Base-by-base conservation (phyloP, 768 basidiomycete species). In the Tulasnella sp. region DNA sequence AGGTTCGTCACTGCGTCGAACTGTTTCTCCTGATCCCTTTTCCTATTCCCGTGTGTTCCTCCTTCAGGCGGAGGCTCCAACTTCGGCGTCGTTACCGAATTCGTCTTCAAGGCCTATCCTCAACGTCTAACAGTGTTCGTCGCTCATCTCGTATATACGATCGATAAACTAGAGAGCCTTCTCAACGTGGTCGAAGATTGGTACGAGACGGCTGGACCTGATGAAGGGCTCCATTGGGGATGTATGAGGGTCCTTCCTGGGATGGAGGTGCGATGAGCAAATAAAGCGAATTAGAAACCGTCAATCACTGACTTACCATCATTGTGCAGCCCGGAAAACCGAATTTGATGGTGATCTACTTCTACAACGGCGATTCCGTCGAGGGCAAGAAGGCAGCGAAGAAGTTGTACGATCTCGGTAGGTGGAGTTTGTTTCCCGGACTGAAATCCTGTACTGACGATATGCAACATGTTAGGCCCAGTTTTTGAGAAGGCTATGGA, bases 31-130 rank as follows among this genome's bases (percentile, higher is more conserved):
- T 1, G 29, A 64, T 22, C 25, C 17, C 6, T 12, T 22, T 34
- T 2, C 29, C 36, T n/a, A 25, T 36, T 37, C 49, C 19, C 34
- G 12, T 37, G 29, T 40, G 15, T 37, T 25, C 22, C 14, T 8
- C 31, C 15, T 64, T 34, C 58, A 64, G 79, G 79, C 45, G 72
- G 40, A 22, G 72, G 72, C 0, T 25, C 25, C 22, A 73, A 73
- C 40, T 54, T 73, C 22, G 72, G 72, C 25, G 36, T 73, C 22
- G 52, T 73, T 17, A 73, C 72, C 12, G 72, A 73, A 52, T 49
- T 73, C 42, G 72, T 49, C 75, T 82, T 77, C 80, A 85, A 80
- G 75, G 79, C 89, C 64, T 83, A 89, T 78, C 87, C 86, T 12
- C 88, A 89, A 78, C 84, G 85, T 14, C 79, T 34, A 19, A 39